Base-by-base conservation (phyloP, 805 yeast species). In the Wickerhamiella occidentalis region DNA sequence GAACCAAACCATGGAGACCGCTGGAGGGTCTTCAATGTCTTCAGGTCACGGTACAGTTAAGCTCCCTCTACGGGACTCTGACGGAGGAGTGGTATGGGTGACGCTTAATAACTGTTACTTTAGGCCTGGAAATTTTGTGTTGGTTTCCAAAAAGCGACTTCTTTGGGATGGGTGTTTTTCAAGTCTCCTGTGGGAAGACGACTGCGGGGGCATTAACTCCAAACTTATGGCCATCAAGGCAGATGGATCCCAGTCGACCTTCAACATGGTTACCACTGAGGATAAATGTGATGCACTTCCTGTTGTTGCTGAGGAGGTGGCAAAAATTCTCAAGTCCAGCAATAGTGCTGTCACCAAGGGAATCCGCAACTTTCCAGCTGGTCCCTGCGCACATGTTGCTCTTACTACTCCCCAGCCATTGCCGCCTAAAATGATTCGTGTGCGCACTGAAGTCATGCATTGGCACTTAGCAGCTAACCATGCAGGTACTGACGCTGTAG, bases 381-480 rank as follows among this genome's bases (percentile, higher is more conserved):
- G n/a, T 30, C 13, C 35, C 13, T 30, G 7, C 6, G n/a, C 35
- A 12, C 6, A 12, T n/a, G 35, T 8, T 8, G 35, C n/a, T 6
- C 15, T n/a, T 12, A 30, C 13, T 8, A 12, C 15, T 30, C 35
- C 6, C n/a, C n/a, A 9, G 35, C 35, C 5, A 12, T n/a, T 12
- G 6, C 35, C 13, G n/a, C 35, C 15, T n/a, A 30, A 12, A n/a
- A 30, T 30, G 35, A 30, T 30, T 5, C 13, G n/a, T 12, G 17
- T 22, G 11, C 40, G 13, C 6, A 6, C 19, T 9, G 29, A 38
- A 7, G 42, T 38, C 18, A 21, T 38, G 26, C 18, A 12, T 8
- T 38, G 42, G 42, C 42, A 38, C 17, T 21, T 38, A 6, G 18
- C 25, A 19, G 26, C 42, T 8, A 38, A 38, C n/a, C 42, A 38